These are phyloP conservation scores for Celoporthe dispersa DNA, from an alignment of 2,329 filamentous ascomycete species.

Conservation along the genomic window DNA sequence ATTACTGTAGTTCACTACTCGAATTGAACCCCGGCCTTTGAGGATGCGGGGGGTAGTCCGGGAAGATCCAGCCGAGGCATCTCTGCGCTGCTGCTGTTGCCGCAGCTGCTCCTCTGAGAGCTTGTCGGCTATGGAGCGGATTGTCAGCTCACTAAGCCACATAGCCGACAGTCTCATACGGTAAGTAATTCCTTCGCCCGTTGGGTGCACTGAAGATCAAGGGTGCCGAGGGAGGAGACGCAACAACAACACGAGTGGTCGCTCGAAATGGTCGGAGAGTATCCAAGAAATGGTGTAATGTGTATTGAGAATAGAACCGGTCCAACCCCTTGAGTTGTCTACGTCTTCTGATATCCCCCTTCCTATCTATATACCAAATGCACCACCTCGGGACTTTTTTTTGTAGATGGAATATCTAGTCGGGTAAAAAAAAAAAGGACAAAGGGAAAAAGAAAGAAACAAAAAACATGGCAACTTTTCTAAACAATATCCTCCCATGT, in stretches of 20 bases:
- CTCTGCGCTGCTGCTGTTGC: not conserved
- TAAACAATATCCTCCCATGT: not conserved
- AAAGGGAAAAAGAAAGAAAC: too few species aligned
- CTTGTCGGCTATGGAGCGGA: not conserved
- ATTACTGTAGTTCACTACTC: not conserved
- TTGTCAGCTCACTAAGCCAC: not conserved
- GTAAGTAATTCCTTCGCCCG: not conserved
- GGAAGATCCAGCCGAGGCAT: slow-evolving; percentile 27
- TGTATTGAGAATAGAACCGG: not conserved
- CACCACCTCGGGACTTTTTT: not conserved
- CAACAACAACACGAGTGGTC: too few species aligned
- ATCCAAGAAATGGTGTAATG: not conserved
- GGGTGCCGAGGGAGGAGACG: too few species aligned
- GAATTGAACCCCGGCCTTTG: not conserved
- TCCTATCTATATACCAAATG: not conserved
- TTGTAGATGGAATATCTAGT: not conserved
- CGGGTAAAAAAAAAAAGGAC: not conserved
- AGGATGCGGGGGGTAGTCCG: slow-evolving; percentile 16
- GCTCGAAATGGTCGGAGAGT: not conserved
- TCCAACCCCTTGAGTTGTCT: not conserved
- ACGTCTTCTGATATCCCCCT: not conserved
- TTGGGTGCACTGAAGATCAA: too few species aligned
- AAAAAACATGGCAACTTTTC: not conserved
- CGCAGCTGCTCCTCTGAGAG: not conserved
- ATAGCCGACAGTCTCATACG: not conserved